A percentile compares a stretch with the other conserved stretches of the same genome.
phyloP scores from a whole-genome alignment of 257 asterid species.

The Solanum appendiculatum region DNA sequence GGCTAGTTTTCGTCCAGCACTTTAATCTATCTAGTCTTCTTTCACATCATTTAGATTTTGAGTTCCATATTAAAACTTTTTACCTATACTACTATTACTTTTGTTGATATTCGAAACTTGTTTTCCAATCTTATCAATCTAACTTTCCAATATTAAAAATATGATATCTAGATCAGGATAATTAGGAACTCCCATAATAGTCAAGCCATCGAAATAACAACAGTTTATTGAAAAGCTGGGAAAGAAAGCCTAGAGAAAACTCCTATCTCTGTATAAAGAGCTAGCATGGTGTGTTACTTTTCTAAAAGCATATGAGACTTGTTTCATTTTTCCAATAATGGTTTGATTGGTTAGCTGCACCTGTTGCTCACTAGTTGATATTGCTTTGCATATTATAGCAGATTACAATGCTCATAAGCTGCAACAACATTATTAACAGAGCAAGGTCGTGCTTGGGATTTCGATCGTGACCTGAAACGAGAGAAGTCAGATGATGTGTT shows the following conservation, averaged over 20 bases:
- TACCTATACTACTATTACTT: too few species aligned
- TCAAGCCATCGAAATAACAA: too few species aligned
- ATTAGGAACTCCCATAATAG: too few species aligned
- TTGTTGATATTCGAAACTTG: too few species aligned
- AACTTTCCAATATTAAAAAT: too few species aligned
- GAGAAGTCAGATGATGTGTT: not conserved
- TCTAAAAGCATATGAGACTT: not conserved
- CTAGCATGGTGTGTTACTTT: slow-evolving; percentile 10
- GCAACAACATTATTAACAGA: not conserved
- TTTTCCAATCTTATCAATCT: too few species aligned
- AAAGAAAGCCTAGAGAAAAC: slow-evolving; percentile 85
- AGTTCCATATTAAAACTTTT: too few species aligned
- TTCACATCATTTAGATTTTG: too few species aligned
- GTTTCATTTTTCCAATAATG: not conserved
- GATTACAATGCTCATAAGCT: not conserved
- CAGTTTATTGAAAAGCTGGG: too few species aligned
- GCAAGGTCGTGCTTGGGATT: not conserved
- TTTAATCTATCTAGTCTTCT: too few species aligned
- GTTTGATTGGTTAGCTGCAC: not conserved
- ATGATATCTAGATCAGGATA: too few species aligned
- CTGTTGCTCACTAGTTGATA: not conserved
- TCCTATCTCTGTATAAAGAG: slow-evolving; percentile 43
- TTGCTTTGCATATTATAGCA: not conserved
- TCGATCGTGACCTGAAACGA: not conserved
- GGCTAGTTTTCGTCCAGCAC: too few species aligned